These are phyloP conservation scores for Plasmodium reichenowi DNA, from an alignment of 169 alveolate species.

Conservation along the genomic window DNA sequence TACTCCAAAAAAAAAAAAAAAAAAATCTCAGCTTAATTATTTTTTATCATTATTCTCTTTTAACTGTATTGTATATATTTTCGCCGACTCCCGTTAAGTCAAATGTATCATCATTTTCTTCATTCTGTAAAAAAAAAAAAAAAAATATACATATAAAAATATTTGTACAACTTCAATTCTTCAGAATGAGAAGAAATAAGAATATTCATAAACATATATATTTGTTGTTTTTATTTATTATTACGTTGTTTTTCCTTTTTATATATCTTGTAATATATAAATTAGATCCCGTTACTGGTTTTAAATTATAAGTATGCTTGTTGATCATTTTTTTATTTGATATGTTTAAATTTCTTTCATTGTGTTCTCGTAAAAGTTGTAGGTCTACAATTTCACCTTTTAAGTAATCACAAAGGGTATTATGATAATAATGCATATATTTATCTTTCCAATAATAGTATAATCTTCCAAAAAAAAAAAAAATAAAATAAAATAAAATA, in stretches of 20 bases:
- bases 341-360: conserved; percentile 51
- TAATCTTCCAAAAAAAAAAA: conserved; percentile 1
- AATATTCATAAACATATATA: neutral
- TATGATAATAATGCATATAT: conserved; percentile 61
- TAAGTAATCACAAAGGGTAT: conserved; percentile 67
- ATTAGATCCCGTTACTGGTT: conserved; percentile 63
- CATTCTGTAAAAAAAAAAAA: conserved; percentile 11
- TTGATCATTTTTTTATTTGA: conserved; percentile 43
- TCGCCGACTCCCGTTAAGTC: conserved; percentile 74
- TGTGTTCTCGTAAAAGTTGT: conserved; percentile 65
- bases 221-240: neutral
- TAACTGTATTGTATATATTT: conserved; percentile 35
- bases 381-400: conserved; percentile 63
- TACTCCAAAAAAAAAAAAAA: neutral
- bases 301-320: conserved; percentile 37
- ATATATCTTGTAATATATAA: conserved; percentile 53
- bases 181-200: neutral
- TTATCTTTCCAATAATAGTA: conserved; percentile 70
- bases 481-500: neutral
- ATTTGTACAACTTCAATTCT: neutral
- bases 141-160: neutral
- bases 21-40: neutral
- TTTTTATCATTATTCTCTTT: conserved; percentile 22
- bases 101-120: conserved; percentile 24
- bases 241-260: conserved; percentile 4